Evolutionary conservation across 139 green algal genomes (phyloP), one percentile per base, ranked within the genome.

Genomic region (Haematococcus sp.): DNA sequence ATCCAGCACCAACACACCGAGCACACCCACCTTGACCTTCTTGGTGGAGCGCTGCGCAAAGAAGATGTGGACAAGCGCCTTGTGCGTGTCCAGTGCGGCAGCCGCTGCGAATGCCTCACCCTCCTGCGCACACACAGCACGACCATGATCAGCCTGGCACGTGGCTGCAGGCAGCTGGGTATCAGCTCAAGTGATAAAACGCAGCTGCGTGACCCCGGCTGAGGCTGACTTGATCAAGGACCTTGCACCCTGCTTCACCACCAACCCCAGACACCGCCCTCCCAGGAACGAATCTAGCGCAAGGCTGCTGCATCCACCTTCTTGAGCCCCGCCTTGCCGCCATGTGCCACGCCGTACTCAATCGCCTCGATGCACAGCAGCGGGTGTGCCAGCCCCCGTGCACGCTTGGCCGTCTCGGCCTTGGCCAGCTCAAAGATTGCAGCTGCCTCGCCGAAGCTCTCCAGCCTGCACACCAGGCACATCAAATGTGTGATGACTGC

Each of bases 21-120:
- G n/a, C n/a, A 28, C 4, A 71, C 64, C 13, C 60, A 67, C 78
- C 28, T 67, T 63, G 27, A 97, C 79, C 81, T 94, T 94, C 79
- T 97, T 95, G 33, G 96, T 99, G 70, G 87, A 76, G 44, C 96
- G 84, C 83, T 95, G 88, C 2, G 96, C 92, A 55, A 99, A 98
- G 87, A 99, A 99, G 71, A 98, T 95, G 90, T 99, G 94, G 54
- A 98, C 94, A 33, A 99, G 86, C 0, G 91, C 91, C 82, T 96
- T 96, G 84, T 98, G 93, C 0, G 88, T 90, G 83, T 94, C 87
- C 74, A 97, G 81, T 3, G 81, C 68, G 1, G 90, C 87, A 1
- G 91, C 89, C 35, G 81, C 77, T 31, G 77, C 78, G 81, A 98
- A 98, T 46, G 78, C 82, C 52, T 89, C 80, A 2, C 77, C 78